Base-by-base conservation (phyloP, 305 asterid genomes). In the Solanum hybrid region DNA sequence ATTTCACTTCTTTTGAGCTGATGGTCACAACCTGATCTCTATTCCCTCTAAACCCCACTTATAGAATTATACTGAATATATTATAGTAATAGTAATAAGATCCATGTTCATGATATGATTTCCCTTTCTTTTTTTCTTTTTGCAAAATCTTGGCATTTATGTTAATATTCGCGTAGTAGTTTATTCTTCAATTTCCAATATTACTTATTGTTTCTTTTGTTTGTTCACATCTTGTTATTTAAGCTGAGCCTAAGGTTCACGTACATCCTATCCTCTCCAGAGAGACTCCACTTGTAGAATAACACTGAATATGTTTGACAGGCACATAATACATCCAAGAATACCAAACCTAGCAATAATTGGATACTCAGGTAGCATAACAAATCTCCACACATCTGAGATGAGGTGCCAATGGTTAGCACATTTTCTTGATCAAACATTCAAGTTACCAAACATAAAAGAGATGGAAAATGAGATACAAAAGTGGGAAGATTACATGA, bases 331-430 rank as follows among this genome's bases (percentile, higher is more conserved):
- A 90, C 94, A 92, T 93, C 97, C 98, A 2, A 81, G 95, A 82
- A 94, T 95, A 80, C 98, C 98, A 42, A 96, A 95, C 36, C 87
- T 96, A 17, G 98, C 96, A 1, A 91, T 93, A 14, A 91, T 96
- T 26, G 98, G 97, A 4, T 93, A 92, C 90, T 90, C 97, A 1
- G 97, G 95, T 77, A 92, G 95, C 32, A 40, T 93, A 4, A 84
- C 94, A 9, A 94, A 93, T 86, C 88, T 96, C 5, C 92, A 91
- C 88, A 93, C 95, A 1, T 92, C 79, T 8, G 98, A 96, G 86
- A 93, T 96, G 93, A 92, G 92, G 90, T 90, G 96, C 84, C 92
- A 91, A 86, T 96, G 98, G 98, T 89, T 95, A 72, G 90, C 92
- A 0, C 84, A 80, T 42, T 92, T 96, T 84, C 94, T 96, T 1